Base-by-base conservation (phyloP, 2,329 filamentous ascomycete genomes). In the Ophiostoma novo-ulmi region DNA sequence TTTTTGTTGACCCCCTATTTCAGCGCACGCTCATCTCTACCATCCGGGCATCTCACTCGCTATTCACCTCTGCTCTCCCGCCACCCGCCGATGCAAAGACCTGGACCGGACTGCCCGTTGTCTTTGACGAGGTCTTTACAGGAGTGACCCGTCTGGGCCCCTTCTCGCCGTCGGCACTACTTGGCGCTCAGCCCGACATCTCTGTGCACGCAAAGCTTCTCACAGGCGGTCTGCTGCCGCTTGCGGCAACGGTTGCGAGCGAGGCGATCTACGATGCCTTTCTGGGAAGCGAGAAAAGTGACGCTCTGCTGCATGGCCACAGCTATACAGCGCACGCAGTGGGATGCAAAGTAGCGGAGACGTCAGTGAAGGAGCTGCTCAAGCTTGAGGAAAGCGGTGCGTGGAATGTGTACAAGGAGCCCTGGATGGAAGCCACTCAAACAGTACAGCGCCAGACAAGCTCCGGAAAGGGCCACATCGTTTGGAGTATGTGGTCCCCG, bases 121-220 rank as follows among this genome's bases (percentile, higher is more conserved):
- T 96, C 74, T 92, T 93, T 74, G 92, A 97, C 77, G 93, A 96
- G 77, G 92, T 96, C 48, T 96, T 97, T 79, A 94, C 92, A 0
- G 92, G 92, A 1, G 82, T 96, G 5, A 94, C 94, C 78, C 91
- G 93, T 14, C 87, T 97, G 0, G 92, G 93, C 1, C 86, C 88
- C 55, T 88, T 89, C 76, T 88, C 86, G 0, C 84, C 91, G 0
- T 87, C 90, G 0, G 89, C 88, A 0, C 91, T 94, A 78, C 84
- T 96, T 3, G 82, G 82, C 5, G 80, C 87, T 0, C 79, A 91
- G 41, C 85, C 92, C 0, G 92, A 96, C 75, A 89, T 96, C 66
- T 88, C 89, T 0, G 90, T 93, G 0, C 90, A 96, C 75, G 93
- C 92, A 6, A 96, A 97, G 78, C 84, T 96, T 0, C 84, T 97